phyloP scores from a whole-genome alignment of 2,329 filamentous ascomycete species.

The Lachnellula occidentalis region DNA sequence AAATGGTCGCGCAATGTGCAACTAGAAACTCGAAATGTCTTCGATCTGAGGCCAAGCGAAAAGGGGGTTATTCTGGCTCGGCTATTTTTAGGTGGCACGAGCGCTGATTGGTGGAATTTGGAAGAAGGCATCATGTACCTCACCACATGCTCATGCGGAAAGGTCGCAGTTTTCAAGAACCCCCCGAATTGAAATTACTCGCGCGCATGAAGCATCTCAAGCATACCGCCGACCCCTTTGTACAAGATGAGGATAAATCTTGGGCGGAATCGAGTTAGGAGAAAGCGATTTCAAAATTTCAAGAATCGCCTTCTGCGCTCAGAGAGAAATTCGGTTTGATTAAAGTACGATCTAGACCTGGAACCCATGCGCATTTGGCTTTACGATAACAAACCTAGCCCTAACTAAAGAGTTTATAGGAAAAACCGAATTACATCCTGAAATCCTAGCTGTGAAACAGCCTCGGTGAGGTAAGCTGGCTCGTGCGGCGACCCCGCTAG shows the following conservation, averaged over 20 bases:
- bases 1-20: conserved; percentile 2
- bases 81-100: neutral
- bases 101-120: conserved; percentile 13
- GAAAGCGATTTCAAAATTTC: neutral
- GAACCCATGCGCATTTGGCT: too few species aligned
- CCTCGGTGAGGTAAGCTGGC: too few species aligned
- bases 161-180: neutral
- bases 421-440: too few species aligned
- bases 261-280: neutral
- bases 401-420: too few species aligned
- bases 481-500: too few species aligned
- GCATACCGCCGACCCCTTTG: neutral
- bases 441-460: too few species aligned
- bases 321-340: too few species aligned
- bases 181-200: neutral
- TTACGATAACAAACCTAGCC: too few species aligned
- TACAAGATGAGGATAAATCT: neutral
- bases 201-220: neutral
- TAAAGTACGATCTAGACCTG: too few species aligned
- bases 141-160: neutral
- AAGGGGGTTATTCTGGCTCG: neutral
- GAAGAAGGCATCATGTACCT: neutral
- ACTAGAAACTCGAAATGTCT: conserved; percentile 7
- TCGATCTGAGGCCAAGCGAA: conserved; percentile 10
- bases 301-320: too few species aligned